phyloP scores from a whole-genome alignment of 1,139 yeast species.

The Candida sojae region DNA sequence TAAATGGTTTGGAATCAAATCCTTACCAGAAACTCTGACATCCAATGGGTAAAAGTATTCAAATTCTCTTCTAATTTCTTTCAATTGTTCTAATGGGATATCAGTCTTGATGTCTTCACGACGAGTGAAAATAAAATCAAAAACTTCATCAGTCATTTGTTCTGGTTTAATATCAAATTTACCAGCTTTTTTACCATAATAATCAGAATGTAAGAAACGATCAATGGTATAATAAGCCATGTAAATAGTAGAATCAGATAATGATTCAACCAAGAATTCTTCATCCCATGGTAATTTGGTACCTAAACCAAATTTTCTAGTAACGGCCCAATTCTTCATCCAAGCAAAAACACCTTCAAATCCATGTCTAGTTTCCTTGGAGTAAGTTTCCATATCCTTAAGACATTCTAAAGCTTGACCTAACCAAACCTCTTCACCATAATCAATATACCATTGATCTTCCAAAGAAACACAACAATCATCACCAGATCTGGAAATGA shows the following conservation, averaged over 20 bases:
- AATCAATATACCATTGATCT: conserved; percentile 98
- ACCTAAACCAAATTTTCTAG: conserved; percentile 96
- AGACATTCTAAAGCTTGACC: conserved; percentile 82
- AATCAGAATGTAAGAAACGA: conserved; percentile 84
- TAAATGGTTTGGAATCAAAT: conserved; percentile 94
- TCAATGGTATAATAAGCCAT: conserved; percentile 94
- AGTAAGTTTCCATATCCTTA: conserved; percentile 72
- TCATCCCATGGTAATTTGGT: conserved; percentile 97
- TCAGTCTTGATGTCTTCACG: conserved; percentile 58
- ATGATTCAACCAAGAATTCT: conserved; percentile 87
- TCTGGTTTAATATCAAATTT: conserved; percentile 74
- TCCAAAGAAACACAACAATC: conserved; percentile 95
- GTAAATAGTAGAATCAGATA: conserved; percentile 94
- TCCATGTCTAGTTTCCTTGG: conserved; percentile 85
- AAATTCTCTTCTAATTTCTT: conserved; percentile 84
- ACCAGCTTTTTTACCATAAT: conserved; percentile 78
- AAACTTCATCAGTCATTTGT: conserved; percentile 90
- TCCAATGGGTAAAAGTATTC: conserved; percentile 96
- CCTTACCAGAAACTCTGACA: conserved; percentile 91
- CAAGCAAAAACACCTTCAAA: conserved; percentile 94
- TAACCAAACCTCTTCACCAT: conserved; percentile 95
- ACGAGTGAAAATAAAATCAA: conserved; percentile 85
- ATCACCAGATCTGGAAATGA: conserved; percentile 94
- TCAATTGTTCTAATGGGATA: conserved; percentile 68
- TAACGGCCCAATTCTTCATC: conserved; percentile 98